A percentile compares a stretch with the other conserved stretches of the same genome.
Evolutionary conservation across 2,329 filamentous ascomycete genomes (phyloP).

Genomic region (Endoconidiophora polonica): DNA sequence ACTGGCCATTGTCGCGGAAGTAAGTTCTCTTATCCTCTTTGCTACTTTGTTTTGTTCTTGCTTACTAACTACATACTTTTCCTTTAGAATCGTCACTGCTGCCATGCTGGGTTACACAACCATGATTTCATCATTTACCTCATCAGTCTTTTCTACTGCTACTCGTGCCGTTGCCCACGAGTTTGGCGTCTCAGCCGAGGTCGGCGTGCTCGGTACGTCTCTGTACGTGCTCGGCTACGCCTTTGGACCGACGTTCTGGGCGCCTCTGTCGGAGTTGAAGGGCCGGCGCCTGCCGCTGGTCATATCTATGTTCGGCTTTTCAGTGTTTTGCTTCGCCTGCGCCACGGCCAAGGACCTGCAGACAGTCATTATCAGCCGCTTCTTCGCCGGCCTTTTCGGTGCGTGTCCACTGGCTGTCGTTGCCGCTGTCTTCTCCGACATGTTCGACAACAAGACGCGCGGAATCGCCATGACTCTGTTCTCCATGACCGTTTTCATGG

Average conservation of each 20-base stretch:
- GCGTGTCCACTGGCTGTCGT: conserved; percentile 53
- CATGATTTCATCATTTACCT: conserved; percentile 52
- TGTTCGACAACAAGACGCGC: conserved; percentile 48
- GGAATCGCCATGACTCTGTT: conserved; percentile 31
- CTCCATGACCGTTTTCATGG: conserved; percentile 41
- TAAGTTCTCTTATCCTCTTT: conserved; percentile 21
- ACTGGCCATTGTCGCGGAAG: conserved; percentile 73
- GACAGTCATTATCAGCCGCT: conserved; percentile 52
- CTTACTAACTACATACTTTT: neutral
- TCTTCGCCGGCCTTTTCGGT: conserved; percentile 58
- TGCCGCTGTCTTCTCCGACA: conserved; percentile 55
- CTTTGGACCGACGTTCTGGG: conserved; percentile 54
- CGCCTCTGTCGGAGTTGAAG: conserved; percentile 54
- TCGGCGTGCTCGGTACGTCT: conserved; percentile 48
- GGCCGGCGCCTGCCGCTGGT: conserved; percentile 48
- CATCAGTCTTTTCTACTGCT: conserved; percentile 58
- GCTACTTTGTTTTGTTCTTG: neutral
- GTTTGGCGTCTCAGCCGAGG: conserved; percentile 44
- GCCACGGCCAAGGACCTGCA: conserved; percentile 52
- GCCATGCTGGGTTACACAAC: conserved; percentile 59
- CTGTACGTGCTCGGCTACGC: conserved; percentile 59
- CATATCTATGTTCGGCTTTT: conserved; percentile 50
- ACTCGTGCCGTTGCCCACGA: conserved; percentile 37
- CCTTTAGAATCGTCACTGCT: conserved; percentile 39
- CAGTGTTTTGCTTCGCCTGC: conserved; percentile 47